These are phyloP conservation scores for Mycena amicta DNA, from an alignment of 768 basidiomycete genomes.

Conservation along the genomic window DNA sequence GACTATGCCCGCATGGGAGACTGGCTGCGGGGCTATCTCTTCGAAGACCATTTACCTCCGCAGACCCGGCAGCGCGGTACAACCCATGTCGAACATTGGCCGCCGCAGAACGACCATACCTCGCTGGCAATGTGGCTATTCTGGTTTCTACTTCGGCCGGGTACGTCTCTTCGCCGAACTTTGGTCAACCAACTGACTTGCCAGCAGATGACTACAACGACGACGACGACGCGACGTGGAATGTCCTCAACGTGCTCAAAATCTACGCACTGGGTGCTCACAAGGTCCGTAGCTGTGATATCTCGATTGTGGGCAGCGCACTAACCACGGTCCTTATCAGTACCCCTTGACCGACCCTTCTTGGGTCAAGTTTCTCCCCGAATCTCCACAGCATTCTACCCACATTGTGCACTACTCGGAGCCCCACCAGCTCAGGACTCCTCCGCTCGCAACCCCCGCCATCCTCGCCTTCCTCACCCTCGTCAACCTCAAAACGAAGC, in stretches of 20 bases:
- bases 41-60: constrained; percentile 61
- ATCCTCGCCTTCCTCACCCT: constrained; percentile 71
- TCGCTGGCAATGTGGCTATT: constrained; percentile 78
- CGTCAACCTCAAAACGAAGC: constrained; percentile 38
- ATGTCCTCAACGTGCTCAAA: constrained; percentile 55
- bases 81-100: constrained; percentile 57
- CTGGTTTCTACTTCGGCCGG: constrained; percentile 69
- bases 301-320: constrained; percentile 2
- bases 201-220: constrained; percentile 53
- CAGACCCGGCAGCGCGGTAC: constrained; percentile 53
- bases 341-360: constrained; percentile 59
- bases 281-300: constrained; percentile 33
- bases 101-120: constrained; percentile 50
- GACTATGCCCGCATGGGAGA: constrained; percentile 62
- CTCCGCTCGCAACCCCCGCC: constrained; percentile 69
- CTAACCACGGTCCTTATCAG: constrained; percentile 38
- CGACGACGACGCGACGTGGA: constrained; percentile 43
- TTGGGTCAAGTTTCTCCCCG: constrained; percentile 61
- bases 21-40: constrained; percentile 73
- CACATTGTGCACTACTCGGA: constrained; percentile 47
- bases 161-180: constrained; percentile 39
- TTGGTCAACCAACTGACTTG: neutral
- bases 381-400: constrained; percentile 25
- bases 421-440: constrained; percentile 50
- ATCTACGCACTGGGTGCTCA: constrained; percentile 71